Conservation (phyloP, 2,329 filamentous ascomycete genomes). For the Thermoascus crustaceus region DNA sequence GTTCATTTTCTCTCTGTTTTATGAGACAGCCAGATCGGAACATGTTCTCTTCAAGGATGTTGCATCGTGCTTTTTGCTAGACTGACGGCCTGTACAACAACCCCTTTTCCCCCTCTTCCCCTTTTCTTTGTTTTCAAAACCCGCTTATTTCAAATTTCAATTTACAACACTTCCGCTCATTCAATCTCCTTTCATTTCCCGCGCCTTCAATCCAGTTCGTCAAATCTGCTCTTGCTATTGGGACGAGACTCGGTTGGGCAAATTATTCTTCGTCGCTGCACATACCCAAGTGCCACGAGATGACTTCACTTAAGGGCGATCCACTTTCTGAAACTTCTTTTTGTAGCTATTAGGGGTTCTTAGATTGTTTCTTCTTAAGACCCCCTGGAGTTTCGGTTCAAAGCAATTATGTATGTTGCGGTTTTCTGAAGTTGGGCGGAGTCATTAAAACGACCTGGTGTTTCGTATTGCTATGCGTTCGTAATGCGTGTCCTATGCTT, state of each 20-base stretch:
- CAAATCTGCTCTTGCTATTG: slow-evolving; percentile 3
- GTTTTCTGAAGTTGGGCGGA: slow-evolving; percentile 4
- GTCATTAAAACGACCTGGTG: too few relatives aligned
- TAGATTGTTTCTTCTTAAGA: slow-evolving; percentile 8
- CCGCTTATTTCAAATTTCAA: slow-evolving; percentile 7
- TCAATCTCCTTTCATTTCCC: slow-evolving; percentile 10
- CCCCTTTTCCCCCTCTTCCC: slow-evolving; percentile 12
- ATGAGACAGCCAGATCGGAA: slow-evolving; percentile 32
- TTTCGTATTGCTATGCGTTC: too few relatives aligned
- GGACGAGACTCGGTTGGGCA: slow-evolving; percentile 8
- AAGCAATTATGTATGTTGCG: slow-evolving; percentile 9
- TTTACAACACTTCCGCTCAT: slow-evolving; percentile 4
- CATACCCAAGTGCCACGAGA: slow-evolving; percentile 6
- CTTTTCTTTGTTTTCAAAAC: slow-evolving; percentile 9
- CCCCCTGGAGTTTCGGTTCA: slow-evolving; percentile 13
- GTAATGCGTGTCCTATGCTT: slow-evolving; percentile 6
- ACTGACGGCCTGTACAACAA: slow-evolving; percentile 31
- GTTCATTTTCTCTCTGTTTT: slow-evolving; percentile 27
- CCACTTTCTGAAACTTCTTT: slow-evolving; percentile 10
- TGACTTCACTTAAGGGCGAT: slow-evolving; percentile 6
- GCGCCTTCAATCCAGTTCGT: slow-evolving; percentile 14
- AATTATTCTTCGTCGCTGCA: slow-evolving; percentile 7
- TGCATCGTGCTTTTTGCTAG: slow-evolving; percentile 25
- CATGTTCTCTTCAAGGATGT: slow-evolving; percentile 27
- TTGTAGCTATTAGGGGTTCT: slow-evolving; percentile 17